Evolutionary conservation across 164 flowering plant species (phyloP).

Genomic region (Piper betle): DNA sequence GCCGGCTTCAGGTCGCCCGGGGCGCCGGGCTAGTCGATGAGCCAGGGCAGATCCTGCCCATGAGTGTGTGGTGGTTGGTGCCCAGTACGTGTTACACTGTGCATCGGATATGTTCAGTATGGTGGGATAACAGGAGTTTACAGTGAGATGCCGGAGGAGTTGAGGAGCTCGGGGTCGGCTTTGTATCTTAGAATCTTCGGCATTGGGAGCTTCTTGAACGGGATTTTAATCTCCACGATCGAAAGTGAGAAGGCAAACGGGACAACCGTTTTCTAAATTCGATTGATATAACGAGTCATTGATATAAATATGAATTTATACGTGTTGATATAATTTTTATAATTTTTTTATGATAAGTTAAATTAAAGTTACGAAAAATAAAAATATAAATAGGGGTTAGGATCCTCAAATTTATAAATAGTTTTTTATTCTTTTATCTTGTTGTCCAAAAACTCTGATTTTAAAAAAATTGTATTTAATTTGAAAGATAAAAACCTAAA

Average conservation of each 20-base stretch:
- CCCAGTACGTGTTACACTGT: conserved; percentile 5
- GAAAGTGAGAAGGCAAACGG: background rate
- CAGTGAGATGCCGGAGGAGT: no score
- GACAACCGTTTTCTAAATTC: no score
- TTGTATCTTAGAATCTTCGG: conserved; percentile 2
- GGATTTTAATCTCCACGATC: conserved; percentile 1
- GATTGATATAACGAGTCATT: no score
- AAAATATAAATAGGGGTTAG: no score
- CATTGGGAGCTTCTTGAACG: conserved; percentile 6
- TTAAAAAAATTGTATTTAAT: no score
- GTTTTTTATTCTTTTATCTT: no score
- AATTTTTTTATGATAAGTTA: no score
- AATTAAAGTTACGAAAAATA: no score
- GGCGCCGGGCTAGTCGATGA: conserved; percentile 1
- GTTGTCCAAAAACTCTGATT: conserved; percentile 4
- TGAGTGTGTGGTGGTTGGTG: conserved; percentile 7
- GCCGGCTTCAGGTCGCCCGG: conserved; percentile 4
- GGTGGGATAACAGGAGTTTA: conserved; percentile 6
- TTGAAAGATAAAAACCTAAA: no score
- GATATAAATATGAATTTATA: no score
- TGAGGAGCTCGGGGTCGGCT: conserved; percentile 5
- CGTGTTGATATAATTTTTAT: no score
- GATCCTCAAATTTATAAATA: no score
- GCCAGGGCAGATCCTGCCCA: conserved; percentile 3
- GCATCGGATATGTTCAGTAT: background rate